These are phyloP conservation scores for Backusella circina DNA, from an alignment of 192 early-diverging fungal species.

Conservation along the genomic window DNA sequence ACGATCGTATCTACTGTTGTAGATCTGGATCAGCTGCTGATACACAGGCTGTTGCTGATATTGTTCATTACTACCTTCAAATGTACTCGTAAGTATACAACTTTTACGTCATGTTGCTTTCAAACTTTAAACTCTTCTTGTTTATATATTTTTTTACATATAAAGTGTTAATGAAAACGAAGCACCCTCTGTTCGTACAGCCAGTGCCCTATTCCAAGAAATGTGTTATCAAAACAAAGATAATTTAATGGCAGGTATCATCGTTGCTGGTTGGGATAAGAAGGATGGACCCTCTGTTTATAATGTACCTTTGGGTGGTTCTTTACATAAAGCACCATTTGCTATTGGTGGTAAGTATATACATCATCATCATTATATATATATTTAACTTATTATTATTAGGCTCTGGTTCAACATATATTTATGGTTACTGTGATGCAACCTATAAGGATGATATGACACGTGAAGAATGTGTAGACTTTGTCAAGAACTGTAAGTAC, in stretches of 20 bases:
- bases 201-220: slow-evolving; percentile 91
- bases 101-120: neutral
- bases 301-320: slow-evolving; percentile 89
- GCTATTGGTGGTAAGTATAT: slow-evolving; percentile 79
- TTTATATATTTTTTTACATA: neutral
- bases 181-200: slow-evolving; percentile 80
- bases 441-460: slow-evolving; percentile 77
- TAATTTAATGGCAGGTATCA: slow-evolving; percentile 85
- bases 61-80: slow-evolving; percentile 94
- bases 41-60: slow-evolving; percentile 97
- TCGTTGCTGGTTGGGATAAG: slow-evolving; percentile 97
- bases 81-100: slow-evolving; percentile 72
- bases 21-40: slow-evolving; percentile 97
- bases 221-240: slow-evolving; percentile 94
- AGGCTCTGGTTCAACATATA: slow-evolving; percentile 92
- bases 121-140: too few species aligned
- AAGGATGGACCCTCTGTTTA: slow-evolving; percentile 86
- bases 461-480: slow-evolving; percentile 82
- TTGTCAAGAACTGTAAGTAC: slow-evolving; percentile 89
- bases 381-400: neutral
- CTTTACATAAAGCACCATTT: slow-evolving; percentile 88
- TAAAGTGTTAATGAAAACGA: slow-evolving; percentile 78
- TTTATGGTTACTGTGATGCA: slow-evolving; percentile 98
- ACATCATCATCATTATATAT: too few species aligned
- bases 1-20: slow-evolving; percentile 97